These are phyloP conservation scores for Saccharomyces hybrid DNA, from an alignment of 1,139 yeast species.

Conservation along the genomic window DNA sequence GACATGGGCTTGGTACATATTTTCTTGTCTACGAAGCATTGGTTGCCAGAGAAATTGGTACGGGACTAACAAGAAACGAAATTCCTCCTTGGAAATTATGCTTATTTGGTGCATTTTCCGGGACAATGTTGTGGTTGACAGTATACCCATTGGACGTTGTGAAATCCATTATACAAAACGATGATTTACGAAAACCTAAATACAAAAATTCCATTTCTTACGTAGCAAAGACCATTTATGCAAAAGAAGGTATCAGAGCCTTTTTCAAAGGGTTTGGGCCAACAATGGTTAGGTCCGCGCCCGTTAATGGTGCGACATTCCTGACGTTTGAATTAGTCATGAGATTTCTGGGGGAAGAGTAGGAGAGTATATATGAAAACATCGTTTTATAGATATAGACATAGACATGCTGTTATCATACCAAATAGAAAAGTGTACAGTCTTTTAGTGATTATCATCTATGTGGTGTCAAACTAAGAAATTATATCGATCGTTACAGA, in stretches of 20 bases:
- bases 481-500: neutral
- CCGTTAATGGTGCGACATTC: slow-evolving; percentile 94
- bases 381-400: neutral
- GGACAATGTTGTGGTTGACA: slow-evolving; percentile 75
- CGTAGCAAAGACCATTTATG: slow-evolving; percentile 48
- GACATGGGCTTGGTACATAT: slow-evolving; percentile 81
- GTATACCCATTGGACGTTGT: slow-evolving; percentile 80
- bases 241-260: slow-evolving; percentile 57
- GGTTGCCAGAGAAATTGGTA: slow-evolving; percentile 49
- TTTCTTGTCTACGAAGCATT: slow-evolving; percentile 85
- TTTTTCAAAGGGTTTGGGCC: slow-evolving; percentile 86
- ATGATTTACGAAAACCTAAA: slow-evolving; percentile 46
- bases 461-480: neutral
- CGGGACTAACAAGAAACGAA: slow-evolving; percentile 45
- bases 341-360: slow-evolving; percentile 42
- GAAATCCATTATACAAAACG: slow-evolving; percentile 83
- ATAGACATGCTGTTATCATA: neutral
- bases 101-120: slow-evolving; percentile 75
- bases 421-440: neutral
- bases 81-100: slow-evolving; percentile 85
- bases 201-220: slow-evolving; percentile 33
- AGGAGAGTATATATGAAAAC: neutral
- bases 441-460: neutral
- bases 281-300: slow-evolving; percentile 89
- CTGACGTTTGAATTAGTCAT: slow-evolving; percentile 84